Percentiles rank a stretch among this genome's conserved stretches.
phyloP scores from a whole-genome alignment of 495 filamentous ascomycete species.

The Cudoniella acicularis region DNA sequence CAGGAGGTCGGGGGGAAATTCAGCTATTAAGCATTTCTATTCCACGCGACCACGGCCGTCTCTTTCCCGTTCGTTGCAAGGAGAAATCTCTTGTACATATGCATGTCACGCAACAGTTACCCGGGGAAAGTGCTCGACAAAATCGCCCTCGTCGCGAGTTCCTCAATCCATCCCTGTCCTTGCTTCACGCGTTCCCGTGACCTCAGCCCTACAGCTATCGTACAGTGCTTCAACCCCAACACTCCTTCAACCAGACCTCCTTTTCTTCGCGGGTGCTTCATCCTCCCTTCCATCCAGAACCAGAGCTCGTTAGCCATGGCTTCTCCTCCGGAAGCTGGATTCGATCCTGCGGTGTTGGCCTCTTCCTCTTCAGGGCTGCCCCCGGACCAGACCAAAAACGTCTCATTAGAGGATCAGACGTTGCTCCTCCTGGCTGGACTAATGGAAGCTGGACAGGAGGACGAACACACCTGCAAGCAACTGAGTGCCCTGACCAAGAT shows the following conservation, averaged over 20 bases:
- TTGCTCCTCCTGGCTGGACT: slow-evolving; percentile 47
- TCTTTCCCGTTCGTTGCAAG: too few relatives aligned
- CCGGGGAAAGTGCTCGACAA: too few relatives aligned
- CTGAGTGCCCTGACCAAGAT: slow-evolving; percentile 47
- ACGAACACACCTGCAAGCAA: slow-evolving; percentile 46
- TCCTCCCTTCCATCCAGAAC: neutral
- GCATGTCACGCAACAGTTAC: too few relatives aligned
- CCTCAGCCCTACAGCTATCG: neutral
- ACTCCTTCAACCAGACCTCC: neutral
- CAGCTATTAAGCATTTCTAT: too few relatives aligned
- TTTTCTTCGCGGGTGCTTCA: neutral
- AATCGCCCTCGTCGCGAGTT: too few relatives aligned
- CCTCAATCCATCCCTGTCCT: neutral
- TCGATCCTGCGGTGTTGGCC: slow-evolving; percentile 17
- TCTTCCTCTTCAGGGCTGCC: neutral
- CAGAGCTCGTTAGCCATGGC: neutral
- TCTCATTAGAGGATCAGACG: slow-evolving; percentile 38
- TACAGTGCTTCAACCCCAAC: too few relatives aligned
- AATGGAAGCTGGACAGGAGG: slow-evolving; percentile 55
- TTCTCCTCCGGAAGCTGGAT: neutral
- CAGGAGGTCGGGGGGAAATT: too few relatives aligned
- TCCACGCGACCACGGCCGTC: too few relatives aligned
- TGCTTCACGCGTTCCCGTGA: neutral
- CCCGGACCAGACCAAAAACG: slow-evolving; percentile 4
- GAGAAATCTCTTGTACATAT: too few relatives aligned